Base-by-base conservation (phyloP, 2,329 filamentous ascomycete species). In the Calonectria pseudoreteaudii region DNA sequence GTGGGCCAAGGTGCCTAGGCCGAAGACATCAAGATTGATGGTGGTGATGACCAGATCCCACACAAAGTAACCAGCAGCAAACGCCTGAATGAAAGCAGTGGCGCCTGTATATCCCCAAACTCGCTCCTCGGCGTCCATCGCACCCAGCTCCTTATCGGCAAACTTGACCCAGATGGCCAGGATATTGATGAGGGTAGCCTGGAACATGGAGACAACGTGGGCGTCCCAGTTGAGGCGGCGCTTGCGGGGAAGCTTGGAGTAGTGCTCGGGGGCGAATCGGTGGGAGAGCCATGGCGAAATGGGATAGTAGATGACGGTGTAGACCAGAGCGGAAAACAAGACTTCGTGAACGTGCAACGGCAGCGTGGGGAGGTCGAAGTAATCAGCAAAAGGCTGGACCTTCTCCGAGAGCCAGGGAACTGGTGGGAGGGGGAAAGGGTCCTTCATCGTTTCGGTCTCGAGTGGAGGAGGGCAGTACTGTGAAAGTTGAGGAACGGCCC, bases 181-280 rank as follows among this genome's bases (percentile, higher is more conserved):
- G 62, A 78, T 83, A 83, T 93, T 95, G 85, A 97, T 94, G 70
- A 95, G 85, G 38, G 89, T 86, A 82, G 92, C 93, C 88, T 97
- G 95, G 70, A 94, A 88, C 78, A 97, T 90, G n/a, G 94, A 95
- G 38, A 97, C 94, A 70, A 96, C 92, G 82, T 96, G 95, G 30
- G 95, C 93, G 83, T 97, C 92, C 95, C 95, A 97, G 87, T 94
- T 97, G 75, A 95, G 87, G 56, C 85, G 85, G 81, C 89, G 90
- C 71, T 93, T 94, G 70, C 90, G 88, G 31, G 87, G 85, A 64
- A 91, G 90, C 78, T 95, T 88, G 38, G 87, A 83, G 85, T 97
- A 97, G 78, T 90, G 88, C 58, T 87, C 79, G 3, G 93, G 91
- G 76, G 93, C 92, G 73, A 95, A 83, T 71, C 86, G 81, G 58